Percentiles rank a stretch among this genome's conserved stretches.
Evolutionary conservation across 2,329 filamentous ascomycete genomes (phyloP).

Genomic region (Aspergillus intermedius): DNA sequence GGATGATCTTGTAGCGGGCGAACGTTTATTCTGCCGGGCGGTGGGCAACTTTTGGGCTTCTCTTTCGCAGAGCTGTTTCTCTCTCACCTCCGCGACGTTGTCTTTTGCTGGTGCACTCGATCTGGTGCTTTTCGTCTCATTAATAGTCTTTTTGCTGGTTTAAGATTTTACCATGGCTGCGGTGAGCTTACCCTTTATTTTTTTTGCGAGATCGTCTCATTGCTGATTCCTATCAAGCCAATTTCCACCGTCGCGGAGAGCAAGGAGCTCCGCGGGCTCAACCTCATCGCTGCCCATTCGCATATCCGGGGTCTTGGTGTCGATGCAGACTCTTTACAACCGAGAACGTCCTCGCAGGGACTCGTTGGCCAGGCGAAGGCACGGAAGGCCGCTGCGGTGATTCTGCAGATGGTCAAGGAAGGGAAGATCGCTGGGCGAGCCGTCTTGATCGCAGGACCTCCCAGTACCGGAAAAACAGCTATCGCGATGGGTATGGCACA

Average conservation of each 20-base stretch:
- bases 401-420: conserved; percentile 97
- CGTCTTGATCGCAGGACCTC: conserved; percentile 88
- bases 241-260: conserved; percentile 86
- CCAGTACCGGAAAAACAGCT: conserved; percentile 95
- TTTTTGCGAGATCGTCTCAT: conserved; percentile 1
- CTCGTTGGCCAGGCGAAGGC: conserved; percentile 95
- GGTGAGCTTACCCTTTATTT: conserved; percentile 19
- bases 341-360: conserved; percentile 77
- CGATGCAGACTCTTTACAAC: conserved; percentile 83
- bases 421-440: conserved; percentile 96
- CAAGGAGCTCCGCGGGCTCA: conserved; percentile 92
- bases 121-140: conserved; percentile 3
- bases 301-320: conserved; percentile 95
- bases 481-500: conserved; percentile 99
- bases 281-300: conserved; percentile 96
- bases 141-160: conserved; percentile 5
- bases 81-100: background rate
- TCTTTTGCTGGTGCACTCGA: conserved; percentile 6
- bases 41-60: conserved; percentile 11
- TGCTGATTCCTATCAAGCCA: conserved; percentile 35
- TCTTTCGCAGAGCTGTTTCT: background rate
- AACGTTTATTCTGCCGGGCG: conserved; percentile 23
- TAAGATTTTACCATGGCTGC: conserved; percentile 27
- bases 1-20: background rate
- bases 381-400: conserved; percentile 89